These are phyloP conservation scores for Pseudoperonospora humuli DNA, from an alignment of 352 stramenopile species.

Conservation along the genomic window DNA sequence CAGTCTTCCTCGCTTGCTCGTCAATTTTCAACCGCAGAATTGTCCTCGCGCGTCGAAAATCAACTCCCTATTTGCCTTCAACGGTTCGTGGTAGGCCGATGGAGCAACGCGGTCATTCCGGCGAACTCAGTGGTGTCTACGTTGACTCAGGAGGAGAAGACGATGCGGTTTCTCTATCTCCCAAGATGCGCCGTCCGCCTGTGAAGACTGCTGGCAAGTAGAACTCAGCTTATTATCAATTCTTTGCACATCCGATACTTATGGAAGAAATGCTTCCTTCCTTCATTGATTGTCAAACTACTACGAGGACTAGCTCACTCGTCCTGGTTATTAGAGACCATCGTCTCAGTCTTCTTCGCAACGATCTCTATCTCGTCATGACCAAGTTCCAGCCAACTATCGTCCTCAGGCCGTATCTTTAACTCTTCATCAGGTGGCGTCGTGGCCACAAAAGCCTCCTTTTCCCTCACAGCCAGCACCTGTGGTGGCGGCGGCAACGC, in stretches of 20 bases:
- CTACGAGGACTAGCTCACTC: constrained; percentile 22
- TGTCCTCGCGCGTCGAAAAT: constrained; percentile 53
- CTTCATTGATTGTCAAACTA: constrained; percentile 17
- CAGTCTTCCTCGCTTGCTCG: constrained; percentile 76
- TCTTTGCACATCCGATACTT: too few species aligned
- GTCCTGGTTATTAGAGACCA: constrained; percentile 22
- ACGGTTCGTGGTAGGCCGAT: constrained; percentile 18
- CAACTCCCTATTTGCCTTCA: constrained; percentile 45
- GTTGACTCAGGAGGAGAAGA: constrained; percentile 6
- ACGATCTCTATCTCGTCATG: constrained; percentile 9
- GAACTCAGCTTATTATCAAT: too few species aligned
- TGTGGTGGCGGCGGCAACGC: constrained; percentile 9
- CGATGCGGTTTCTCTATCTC: constrained; percentile 24
- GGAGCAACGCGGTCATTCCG: constrained; percentile 11
- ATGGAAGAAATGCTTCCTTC: constrained; percentile 2
- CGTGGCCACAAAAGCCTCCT: constrained; percentile 10
- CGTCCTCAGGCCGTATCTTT: constrained; percentile 6
- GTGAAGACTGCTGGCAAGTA: not conserved
- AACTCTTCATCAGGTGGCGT: constrained; percentile 11
- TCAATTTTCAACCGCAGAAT: constrained; percentile 71
- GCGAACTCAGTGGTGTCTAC: constrained; percentile 9
- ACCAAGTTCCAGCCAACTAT: constrained; percentile 19
- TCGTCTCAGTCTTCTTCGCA: constrained; percentile 11
- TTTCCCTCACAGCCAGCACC: not conserved
- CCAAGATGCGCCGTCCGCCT: constrained; percentile 21